Percentiles rank a stretch among this genome's conserved stretches.
Conservation (phyloP, 257 asterid species). For the Coffea eugenioides region DNA sequence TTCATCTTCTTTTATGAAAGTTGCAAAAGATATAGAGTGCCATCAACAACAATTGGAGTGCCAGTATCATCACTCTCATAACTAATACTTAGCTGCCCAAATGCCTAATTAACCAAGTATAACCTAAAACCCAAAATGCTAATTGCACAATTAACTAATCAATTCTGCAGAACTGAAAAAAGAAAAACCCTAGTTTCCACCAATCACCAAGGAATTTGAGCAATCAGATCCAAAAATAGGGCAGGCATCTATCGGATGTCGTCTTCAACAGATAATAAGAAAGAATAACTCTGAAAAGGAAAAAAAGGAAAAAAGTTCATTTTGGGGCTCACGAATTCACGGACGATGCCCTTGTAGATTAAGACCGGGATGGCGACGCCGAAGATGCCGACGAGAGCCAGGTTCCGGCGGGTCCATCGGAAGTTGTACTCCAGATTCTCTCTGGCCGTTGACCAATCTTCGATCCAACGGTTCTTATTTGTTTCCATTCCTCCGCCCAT, state of each 20-base stretch:
- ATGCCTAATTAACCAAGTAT: not conserved
- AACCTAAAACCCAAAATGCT: not conserved
- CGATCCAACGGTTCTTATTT: constrained; percentile 81
- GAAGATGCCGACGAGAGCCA: constrained; percentile 80
- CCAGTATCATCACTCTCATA: no score
- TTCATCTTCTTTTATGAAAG: no score
- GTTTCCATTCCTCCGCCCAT: constrained; percentile 98
- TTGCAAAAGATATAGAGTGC: no score
- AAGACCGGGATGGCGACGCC: constrained; percentile 79
- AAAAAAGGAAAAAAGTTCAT: not conserved
- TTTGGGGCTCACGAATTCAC: constrained; percentile 62
- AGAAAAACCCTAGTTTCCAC: not conserved
- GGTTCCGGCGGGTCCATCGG: constrained; percentile 89
- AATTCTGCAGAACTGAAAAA: not conserved
- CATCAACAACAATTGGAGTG: no score
- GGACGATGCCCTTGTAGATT: constrained; percentile 84
- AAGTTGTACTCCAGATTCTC: constrained; percentile 88
- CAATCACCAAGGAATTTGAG: not conserved
- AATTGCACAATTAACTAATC: not conserved
- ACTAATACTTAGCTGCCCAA: not conserved
- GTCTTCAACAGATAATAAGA: not conserved
- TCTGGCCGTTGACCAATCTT: constrained; percentile 74
- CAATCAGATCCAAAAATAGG: not conserved
- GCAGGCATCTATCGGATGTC: not conserved
- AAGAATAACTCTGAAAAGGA: not conserved